phyloP scores from a whole-genome alignment of 306 rosid species.

The Acacia acuminata region DNA sequence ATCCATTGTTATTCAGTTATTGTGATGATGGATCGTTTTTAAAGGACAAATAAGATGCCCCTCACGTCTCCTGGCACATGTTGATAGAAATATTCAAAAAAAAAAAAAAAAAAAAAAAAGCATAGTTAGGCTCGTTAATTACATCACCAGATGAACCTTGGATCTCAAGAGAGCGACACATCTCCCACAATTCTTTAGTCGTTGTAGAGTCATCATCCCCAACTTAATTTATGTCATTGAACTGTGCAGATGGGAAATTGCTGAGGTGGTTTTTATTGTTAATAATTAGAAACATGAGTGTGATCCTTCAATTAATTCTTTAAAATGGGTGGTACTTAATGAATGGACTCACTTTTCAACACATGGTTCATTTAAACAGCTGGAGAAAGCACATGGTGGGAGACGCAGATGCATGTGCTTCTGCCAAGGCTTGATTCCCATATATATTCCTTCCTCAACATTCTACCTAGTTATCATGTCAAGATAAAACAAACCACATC shows the following conservation, averaged over 20 bases:
- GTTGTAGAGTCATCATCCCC: background rate
- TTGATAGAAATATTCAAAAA: background rate
- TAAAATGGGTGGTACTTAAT: background rate
- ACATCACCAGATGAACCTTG: background rate
- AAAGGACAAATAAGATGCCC: background rate
- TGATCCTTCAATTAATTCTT: background rate
- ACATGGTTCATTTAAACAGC: background rate
- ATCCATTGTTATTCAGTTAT: background rate
- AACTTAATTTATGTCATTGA: background rate
- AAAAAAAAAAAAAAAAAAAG: background rate
- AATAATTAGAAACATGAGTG: background rate
- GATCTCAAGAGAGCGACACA: background rate
- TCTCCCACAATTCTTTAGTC: background rate
- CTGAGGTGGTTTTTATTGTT: background rate
- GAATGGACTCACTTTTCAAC: background rate
- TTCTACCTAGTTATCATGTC: constrained; percentile 18
- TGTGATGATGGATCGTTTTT: background rate
- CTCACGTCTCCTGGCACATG: background rate
- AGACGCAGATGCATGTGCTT: constrained; percentile 31
- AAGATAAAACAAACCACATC: background rate
- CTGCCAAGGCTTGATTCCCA: background rate
- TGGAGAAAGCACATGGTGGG: constrained; percentile 35
- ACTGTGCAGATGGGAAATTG: background rate
- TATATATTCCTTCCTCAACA: constrained; percentile 2
- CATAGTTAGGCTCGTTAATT: background rate